Base-by-base conservation (phyloP, 1,139 yeast genomes). In the Saccharomyces uvarum region DNA sequence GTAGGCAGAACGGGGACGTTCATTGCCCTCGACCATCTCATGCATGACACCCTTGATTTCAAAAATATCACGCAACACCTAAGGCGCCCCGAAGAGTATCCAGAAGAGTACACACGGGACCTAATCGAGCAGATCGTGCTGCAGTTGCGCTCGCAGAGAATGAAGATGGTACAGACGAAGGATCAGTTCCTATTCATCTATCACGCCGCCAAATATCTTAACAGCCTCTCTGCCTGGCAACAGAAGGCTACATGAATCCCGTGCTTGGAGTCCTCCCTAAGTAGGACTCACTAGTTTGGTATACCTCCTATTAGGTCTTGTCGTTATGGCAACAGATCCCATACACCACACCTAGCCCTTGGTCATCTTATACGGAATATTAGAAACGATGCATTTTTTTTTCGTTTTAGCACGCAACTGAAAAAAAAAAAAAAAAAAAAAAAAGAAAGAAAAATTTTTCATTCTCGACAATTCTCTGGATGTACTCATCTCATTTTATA, bases 1-100 rank as follows among this genome's bases (percentile, higher is more conserved):
- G 91, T 86, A 4, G 93, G 93, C 0, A 70, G 93, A 58, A 80
- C 89, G 0, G 93, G 93, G 0, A 84, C 91, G 0, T 85, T 83
- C 63, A 83, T 86, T 49, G 79, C 86, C 0, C 65, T 84, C 55
- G 88, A 85, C 63, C 82, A 83, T 61, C 63, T 83, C 16, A 68
- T 78, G 55, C 75, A 73, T 54, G 69, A 66, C 54, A 66, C 71
- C 8, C 49, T 53, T 7, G 65, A 61, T 51, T 63, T 66, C 42
- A 74, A 58, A 9, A 38, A 50, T 4, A 53, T 56, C 6, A 51
- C 54, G 2, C 52, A 31, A 14, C 7, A 11, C 21, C 14, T 48
- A 47, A 26, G 38, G 24, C 51, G 16, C 50, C 54, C 27, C 3
- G 24, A 11, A 6, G 29, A 41, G 8, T 57, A 61, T 1, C 47